Conservation (phyloP, 768 basidiomycete species). For the Coprinopsis sp. region DNA sequence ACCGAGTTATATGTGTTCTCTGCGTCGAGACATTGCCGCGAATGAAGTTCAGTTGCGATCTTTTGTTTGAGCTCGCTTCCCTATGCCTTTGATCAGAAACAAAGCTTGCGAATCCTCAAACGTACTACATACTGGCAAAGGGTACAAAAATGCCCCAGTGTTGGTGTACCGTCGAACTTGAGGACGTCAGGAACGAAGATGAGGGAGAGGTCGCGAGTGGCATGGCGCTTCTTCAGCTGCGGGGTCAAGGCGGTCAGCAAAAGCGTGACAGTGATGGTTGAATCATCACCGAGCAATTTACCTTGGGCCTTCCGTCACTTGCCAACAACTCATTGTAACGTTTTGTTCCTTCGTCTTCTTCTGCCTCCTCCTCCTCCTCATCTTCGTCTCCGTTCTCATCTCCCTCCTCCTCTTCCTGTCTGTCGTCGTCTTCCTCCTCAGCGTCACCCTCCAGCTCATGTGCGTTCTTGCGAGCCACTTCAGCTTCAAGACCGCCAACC, state of each 20-base stretch:
- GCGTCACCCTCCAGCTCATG: too few relatives aligned
- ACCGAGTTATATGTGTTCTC: constrained; percentile 10
- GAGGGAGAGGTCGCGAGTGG: constrained; percentile 12
- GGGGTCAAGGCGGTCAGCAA: background rate
- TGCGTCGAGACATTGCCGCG: constrained; percentile 11
- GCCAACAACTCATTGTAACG: background rate
- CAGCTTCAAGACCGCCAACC: too few relatives aligned
- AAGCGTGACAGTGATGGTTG: background rate
- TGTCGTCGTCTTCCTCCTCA: too few relatives aligned
- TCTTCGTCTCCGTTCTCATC: background rate
- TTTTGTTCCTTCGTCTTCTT: background rate
- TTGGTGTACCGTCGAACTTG: constrained; percentile 2
- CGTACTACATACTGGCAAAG: constrained; percentile 9
- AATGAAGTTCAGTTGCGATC: constrained; percentile 11
- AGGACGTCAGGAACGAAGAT: constrained; percentile 10
- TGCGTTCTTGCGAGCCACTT: too few relatives aligned
- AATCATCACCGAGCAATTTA: too few relatives aligned
- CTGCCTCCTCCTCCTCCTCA: background rate
- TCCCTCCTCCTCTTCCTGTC: too few relatives aligned
- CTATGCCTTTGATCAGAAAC: background rate
- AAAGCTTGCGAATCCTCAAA: background rate
- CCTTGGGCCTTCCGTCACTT: background rate
- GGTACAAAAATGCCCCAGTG: constrained; percentile 6
- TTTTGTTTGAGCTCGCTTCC: background rate
- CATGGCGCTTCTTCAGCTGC: constrained; percentile 2